phyloP scores from a whole-genome alignment of 345 rosid genomes.

The Mallotus nudiflorus region DNA sequence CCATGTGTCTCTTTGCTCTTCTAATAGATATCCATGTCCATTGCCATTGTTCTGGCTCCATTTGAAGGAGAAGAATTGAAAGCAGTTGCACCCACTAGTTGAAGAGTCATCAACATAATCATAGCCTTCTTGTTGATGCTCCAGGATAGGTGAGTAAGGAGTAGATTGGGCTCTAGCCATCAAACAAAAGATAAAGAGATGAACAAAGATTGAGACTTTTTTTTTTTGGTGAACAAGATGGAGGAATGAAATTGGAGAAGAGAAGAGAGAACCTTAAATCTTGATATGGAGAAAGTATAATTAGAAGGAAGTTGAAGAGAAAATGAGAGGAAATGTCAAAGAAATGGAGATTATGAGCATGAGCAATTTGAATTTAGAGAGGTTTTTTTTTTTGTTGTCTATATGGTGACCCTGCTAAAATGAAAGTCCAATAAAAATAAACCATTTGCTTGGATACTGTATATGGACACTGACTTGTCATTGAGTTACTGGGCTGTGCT shows the following conservation, averaged over 20 bases:
- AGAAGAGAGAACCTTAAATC: neutral
- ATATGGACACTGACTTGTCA: neutral
- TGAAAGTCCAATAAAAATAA: neutral
- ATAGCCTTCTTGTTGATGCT: slow-evolving; percentile 30
- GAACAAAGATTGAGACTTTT: too few relatives aligned
- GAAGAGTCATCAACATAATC: slow-evolving; percentile 18
- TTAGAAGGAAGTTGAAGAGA: neutral
- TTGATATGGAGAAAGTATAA: slow-evolving; percentile 1
- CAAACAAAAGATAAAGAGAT: neutral
- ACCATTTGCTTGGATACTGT: neutral
- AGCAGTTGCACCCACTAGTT: slow-evolving; percentile 37
- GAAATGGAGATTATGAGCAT: neutral
- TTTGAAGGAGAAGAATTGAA: slow-evolving; percentile 31
- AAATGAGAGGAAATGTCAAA: neutral
- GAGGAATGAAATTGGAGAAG: neutral
- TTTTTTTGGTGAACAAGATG: too few relatives aligned
- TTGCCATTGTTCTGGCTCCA: slow-evolving; percentile 12
- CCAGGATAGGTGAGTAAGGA: slow-evolving; percentile 28
- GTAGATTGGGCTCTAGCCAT: slow-evolving; percentile 9
- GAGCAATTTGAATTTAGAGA: neutral
- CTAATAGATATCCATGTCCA: slow-evolving; percentile 10
- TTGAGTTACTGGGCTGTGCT: neutral
- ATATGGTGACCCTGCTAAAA: neutral
- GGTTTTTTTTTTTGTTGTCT: neutral
- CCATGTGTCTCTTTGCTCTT: slow-evolving; percentile 34